Percentiles rank a stretch among this genome's conserved stretches.
These are phyloP conservation scores for Anisodus acutangulus DNA, from an alignment of 257 asterid species.

Conservation along the genomic window DNA sequence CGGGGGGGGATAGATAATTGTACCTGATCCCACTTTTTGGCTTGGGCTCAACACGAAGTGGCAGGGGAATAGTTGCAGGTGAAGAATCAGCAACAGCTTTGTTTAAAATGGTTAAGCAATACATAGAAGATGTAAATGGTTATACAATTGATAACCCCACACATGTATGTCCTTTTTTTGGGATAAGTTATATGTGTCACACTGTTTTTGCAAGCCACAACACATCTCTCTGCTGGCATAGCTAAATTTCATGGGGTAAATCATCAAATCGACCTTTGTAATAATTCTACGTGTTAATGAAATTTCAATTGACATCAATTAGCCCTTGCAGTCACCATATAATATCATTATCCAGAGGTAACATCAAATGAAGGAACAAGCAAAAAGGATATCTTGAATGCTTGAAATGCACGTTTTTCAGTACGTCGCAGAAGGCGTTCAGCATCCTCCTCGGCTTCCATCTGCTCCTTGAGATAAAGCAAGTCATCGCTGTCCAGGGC, in stretches of 20 bases:
- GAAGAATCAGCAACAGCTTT: slow-evolving; percentile 89
- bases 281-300: not conserved
- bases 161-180: not conserved
- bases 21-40: slow-evolving; percentile 93
- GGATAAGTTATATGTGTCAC: not conserved
- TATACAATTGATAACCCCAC: not conserved
- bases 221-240: not conserved
- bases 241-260: not conserved
- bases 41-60: slow-evolving; percentile 96
- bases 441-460: slow-evolving; percentile 98
- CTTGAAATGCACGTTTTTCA: slow-evolving; percentile 95
- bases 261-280: not conserved
- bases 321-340: not conserved
- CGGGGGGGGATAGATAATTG: not conserved
- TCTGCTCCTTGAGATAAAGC: slow-evolving; percentile 98
- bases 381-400: slow-evolving; percentile 88
- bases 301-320: not conserved
- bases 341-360: not conserved
- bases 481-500: slow-evolving; percentile 98
- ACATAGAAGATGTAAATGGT: not conserved
- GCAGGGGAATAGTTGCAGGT: slow-evolving; percentile 74
- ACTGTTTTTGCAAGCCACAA: not conserved
- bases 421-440: slow-evolving; percentile 93
- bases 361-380: slow-evolving; percentile 16
- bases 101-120: slow-evolving; percentile 64